These are phyloP conservation scores for Bacidia gigantensis DNA, from an alignment of 495 filamentous ascomycete species.

Conservation along the genomic window DNA sequence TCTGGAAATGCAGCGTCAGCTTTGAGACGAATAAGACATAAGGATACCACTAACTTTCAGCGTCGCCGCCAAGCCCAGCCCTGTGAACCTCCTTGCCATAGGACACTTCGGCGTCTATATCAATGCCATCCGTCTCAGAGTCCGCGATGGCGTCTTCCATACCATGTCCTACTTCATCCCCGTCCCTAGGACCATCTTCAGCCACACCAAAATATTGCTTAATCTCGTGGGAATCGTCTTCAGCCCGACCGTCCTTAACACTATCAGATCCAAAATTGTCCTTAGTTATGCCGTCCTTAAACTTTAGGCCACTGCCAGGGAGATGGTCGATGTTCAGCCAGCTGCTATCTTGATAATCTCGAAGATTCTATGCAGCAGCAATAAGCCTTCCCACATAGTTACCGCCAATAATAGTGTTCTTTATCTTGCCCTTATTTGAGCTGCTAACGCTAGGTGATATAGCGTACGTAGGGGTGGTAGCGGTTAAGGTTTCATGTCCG, in stretches of 20 bases:
- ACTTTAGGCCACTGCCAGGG: neutral
- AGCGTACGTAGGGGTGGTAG: slow-evolving; percentile 3
- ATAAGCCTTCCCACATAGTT: neutral
- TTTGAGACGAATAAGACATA: too few relatives aligned
- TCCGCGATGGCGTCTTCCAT: neutral
- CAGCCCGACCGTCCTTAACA: slow-evolving; percentile 6
- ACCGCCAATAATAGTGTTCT: slow-evolving; percentile 3
- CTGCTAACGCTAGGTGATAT: slow-evolving; percentile 2
- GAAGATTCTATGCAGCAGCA: slow-evolving; percentile 3
- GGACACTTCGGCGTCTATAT: neutral
- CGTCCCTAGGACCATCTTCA: too few relatives aligned
- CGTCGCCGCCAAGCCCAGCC: too few relatives aligned
- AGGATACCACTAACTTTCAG: too few relatives aligned
- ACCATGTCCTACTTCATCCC: neutral
- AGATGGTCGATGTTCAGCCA: slow-evolving; percentile 2
- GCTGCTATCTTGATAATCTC: slow-evolving; percentile 1
- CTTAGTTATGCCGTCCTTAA: neutral
- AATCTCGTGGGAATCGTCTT: slow-evolving; percentile 1
- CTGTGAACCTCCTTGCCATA: neutral
- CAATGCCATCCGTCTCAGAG: neutral
- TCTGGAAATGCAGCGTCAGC: too few relatives aligned
- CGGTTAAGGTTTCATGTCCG: slow-evolving; percentile 1
- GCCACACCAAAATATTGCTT: neutral
- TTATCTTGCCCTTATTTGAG: slow-evolving; percentile 8
- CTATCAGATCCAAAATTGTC: slow-evolving; percentile 1